These are phyloP conservation scores for Lactarius vividus DNA, from an alignment of 768 basidiomycete genomes.

Conservation along the genomic window DNA sequence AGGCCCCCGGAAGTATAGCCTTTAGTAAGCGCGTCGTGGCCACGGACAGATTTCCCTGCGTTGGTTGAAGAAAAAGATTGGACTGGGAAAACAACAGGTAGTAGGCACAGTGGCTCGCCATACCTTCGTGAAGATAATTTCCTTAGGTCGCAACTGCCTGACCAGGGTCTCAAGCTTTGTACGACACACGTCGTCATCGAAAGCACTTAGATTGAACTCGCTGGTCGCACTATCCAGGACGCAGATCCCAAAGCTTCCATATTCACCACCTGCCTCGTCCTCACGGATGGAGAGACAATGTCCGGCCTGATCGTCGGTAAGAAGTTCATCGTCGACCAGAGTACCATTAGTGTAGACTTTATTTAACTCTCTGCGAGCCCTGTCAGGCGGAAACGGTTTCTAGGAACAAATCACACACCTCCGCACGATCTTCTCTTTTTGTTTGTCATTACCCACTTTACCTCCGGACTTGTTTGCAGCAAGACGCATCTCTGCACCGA, in stretches of 20 bases:
- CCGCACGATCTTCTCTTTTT: slow-evolving; percentile 84
- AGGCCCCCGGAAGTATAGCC: slow-evolving; percentile 70
- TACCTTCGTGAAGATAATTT: slow-evolving; percentile 88
- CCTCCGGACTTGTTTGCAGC: slow-evolving; percentile 63
- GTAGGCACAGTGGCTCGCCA: slow-evolving; percentile 12
- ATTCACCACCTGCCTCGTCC: slow-evolving; percentile 39
- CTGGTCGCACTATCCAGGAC: slow-evolving; percentile 94
- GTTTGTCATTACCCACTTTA: slow-evolving; percentile 47
- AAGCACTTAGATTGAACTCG: slow-evolving; percentile 86
- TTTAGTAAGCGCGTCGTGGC: slow-evolving; percentile 81
- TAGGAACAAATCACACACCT: slow-evolving; percentile 42
- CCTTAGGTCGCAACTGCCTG: slow-evolving; percentile 87
- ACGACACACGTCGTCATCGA: slow-evolving; percentile 89
- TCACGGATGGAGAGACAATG: slow-evolving; percentile 92
- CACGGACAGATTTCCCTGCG: slow-evolving; percentile 81
- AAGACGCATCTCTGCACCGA: slow-evolving; percentile 94
- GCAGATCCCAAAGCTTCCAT: slow-evolving; percentile 76
- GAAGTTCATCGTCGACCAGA: slow-evolving; percentile 83
- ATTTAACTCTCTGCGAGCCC: slow-evolving; percentile 66
- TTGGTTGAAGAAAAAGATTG: slow-evolving; percentile 6
- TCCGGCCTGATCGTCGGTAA: slow-evolving; percentile 90
- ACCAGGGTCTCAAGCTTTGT: slow-evolving; percentile 93
- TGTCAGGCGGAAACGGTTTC: slow-evolving; percentile 7
- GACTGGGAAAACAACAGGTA: background rate
- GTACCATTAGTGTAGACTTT: slow-evolving; percentile 98